These are phyloP conservation scores for Apophysomyces trapeziformis DNA, from an alignment of 371 early-diverging fungal genomes.

Conservation along the genomic window DNA sequence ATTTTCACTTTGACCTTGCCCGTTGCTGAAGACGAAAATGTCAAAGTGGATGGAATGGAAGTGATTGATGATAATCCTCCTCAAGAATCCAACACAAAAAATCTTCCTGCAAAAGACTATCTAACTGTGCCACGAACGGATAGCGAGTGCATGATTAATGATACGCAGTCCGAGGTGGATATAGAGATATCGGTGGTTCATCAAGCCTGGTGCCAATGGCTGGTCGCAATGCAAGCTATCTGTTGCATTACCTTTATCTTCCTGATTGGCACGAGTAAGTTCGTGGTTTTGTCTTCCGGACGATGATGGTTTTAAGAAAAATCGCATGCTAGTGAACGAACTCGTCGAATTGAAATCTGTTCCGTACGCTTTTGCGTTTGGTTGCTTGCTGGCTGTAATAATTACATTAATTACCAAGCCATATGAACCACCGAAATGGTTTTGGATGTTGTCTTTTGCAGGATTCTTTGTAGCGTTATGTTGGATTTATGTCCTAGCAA, in stretches of 20 bases:
- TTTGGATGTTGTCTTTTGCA: conserved; percentile 59
- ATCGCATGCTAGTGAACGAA: conserved; percentile 21
- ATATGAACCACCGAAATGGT: conserved; percentile 40
- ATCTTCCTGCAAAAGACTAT: conserved; percentile 17
- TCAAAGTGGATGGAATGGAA: conserved; percentile 46
- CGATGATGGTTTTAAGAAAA: background rate
- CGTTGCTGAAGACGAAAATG: conserved; percentile 53
- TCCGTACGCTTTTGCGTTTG: conserved; percentile 18
- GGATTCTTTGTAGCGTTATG: conserved; percentile 75
- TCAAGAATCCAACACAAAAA: background rate
- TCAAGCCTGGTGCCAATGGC: conserved; percentile 48
- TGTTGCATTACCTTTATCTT: conserved; percentile 45
- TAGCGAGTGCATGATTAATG: background rate
- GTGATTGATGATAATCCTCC: conserved; percentile 16
- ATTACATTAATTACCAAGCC: conserved; percentile 29
- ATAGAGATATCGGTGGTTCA: conserved; percentile 10
- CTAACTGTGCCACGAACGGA: conserved; percentile 28
- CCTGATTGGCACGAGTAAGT: conserved; percentile 41
- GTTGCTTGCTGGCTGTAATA: conserved; percentile 27
- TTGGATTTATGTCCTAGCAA: conserved; percentile 83
- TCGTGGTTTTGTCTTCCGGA: background rate
- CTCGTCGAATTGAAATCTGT: conserved; percentile 13
- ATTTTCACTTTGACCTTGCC: conserved; percentile 64
- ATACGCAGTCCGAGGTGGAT: conserved; percentile 22
- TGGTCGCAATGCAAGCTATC: conserved; percentile 44